These are phyloP conservation scores for Penstemon eatonii DNA, from an alignment of 257 asterid species.

Conservation along the genomic window DNA sequence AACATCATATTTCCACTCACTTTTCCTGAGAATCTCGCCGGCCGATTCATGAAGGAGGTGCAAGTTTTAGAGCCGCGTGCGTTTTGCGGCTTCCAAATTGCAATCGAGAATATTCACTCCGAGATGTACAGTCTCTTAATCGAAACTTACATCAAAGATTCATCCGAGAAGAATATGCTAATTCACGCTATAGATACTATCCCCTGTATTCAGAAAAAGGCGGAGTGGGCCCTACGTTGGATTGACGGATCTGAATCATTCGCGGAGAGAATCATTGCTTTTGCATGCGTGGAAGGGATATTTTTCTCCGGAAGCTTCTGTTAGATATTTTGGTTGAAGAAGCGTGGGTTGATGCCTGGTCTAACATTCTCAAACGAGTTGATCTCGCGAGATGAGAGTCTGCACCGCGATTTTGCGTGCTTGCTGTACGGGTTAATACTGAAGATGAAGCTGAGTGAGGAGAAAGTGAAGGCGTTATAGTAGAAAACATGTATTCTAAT, in stretches of 20 bases:
- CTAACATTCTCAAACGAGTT: constrained; percentile 79
- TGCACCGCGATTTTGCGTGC: constrained; percentile 95
- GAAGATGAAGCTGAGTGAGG: constrained; percentile 69
- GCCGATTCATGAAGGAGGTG: constrained; percentile 91
- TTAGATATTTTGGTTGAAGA: constrained; percentile 84
- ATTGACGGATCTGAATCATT: constrained; percentile 80
- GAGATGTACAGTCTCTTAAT: constrained; percentile 88
- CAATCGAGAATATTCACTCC: constrained; percentile 92
- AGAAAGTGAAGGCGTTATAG: constrained; percentile 59
- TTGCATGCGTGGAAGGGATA: constrained; percentile 91
- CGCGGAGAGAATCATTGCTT: constrained; percentile 77
- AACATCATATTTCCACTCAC: too few relatives aligned
- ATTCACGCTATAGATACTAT: constrained; percentile 83
- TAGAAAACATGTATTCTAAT: too few relatives aligned
- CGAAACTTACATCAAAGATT: constrained; percentile 78
- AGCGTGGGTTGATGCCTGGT: constrained; percentile 89
- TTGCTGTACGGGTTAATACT: constrained; percentile 67
- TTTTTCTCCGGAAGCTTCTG: constrained; percentile 94
- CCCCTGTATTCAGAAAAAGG: constrained; percentile 81
- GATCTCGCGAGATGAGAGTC: constrained; percentile 82
- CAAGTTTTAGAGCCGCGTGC: constrained; percentile 96
- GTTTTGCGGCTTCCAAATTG: constrained; percentile 89
- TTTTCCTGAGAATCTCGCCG: constrained; percentile 97
- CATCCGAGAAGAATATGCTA: constrained; percentile 55
- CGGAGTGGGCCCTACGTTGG: constrained; percentile 92